Evolutionary conservation across 371 early-diverging fungal species (phyloP).

Genomic region (Chytridium lagenaria): DNA sequence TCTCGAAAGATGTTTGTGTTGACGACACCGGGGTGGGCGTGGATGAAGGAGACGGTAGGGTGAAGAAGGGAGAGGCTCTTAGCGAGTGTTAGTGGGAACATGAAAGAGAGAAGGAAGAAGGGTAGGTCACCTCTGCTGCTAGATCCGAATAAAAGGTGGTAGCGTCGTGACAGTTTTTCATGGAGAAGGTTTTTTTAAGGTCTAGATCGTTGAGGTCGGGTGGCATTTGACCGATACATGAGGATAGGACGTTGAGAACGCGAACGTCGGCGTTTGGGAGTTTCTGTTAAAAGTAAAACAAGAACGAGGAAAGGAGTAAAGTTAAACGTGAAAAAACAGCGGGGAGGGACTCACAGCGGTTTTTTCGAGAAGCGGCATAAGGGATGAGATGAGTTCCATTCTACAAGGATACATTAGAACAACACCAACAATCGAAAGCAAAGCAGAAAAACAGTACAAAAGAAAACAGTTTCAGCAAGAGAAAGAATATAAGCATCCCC

Average conservation of each 20-base stretch:
- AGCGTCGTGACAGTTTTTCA: no score
- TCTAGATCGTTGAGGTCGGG: constrained; percentile 34
- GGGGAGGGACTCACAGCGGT: neutral
- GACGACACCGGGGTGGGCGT: no score
- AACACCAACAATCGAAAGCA: neutral
- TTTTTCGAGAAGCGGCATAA: constrained; percentile 33
- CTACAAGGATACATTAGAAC: neutral
- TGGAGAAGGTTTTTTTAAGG: constrained; percentile 32
- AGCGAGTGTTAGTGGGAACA: neutral
- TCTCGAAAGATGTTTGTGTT: constrained; percentile 21
- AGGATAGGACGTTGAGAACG: no score
- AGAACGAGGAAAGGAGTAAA: neutral
- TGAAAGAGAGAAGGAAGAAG: neutral
- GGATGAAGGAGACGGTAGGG: constrained; percentile 32
- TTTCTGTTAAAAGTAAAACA: neutral
- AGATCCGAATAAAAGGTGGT: constrained; percentile 41
- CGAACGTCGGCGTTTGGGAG: no score
- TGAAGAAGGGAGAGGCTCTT: constrained; percentile 22
- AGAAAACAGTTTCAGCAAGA: no score
- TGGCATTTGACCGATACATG: neutral
- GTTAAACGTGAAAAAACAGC: neutral
- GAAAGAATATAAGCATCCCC: no score
- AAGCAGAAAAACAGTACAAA: neutral
- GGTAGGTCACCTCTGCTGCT: constrained; percentile 12
- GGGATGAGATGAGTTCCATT: constrained; percentile 26